These are phyloP conservation scores for Amphichorda felina DNA, from an alignment of 2,329 filamentous ascomycete genomes.

Conservation along the genomic window DNA sequence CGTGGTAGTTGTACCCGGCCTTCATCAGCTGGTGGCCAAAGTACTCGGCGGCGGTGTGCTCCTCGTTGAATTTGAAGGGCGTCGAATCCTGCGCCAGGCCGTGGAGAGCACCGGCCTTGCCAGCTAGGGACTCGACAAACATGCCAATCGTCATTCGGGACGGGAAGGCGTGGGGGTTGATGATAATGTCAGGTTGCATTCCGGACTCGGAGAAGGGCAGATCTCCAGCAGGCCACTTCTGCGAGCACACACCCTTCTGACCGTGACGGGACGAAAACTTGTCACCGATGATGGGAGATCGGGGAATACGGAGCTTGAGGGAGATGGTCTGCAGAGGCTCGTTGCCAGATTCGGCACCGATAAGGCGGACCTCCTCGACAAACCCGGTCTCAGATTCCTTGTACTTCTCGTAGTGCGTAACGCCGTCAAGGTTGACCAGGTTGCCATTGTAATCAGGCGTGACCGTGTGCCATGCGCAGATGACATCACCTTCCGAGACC, in stretches of 20 bases:
- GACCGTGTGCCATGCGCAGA: slow-evolving; percentile 86
- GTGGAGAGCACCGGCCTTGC: slow-evolving; percentile 88
- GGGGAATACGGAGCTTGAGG: slow-evolving; percentile 84
- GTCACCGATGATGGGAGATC: slow-evolving; percentile 88
- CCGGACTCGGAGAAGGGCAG: slow-evolving; percentile 97
- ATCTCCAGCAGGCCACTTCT: slow-evolving; percentile 87
- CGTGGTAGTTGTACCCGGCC: slow-evolving; percentile 95
- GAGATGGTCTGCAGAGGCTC: slow-evolving; percentile 82
- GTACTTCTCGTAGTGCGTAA: slow-evolving; percentile 85
- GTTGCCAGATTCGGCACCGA: slow-evolving; percentile 72
- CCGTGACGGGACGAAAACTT: slow-evolving; percentile 98
- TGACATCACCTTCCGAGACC: slow-evolving; percentile 68
- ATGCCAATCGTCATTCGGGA: slow-evolving; percentile 99
- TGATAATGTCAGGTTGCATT: slow-evolving; percentile 95
- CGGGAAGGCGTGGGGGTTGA: slow-evolving; percentile 98
- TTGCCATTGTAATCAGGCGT: slow-evolving; percentile 66
- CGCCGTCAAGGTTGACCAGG: slow-evolving; percentile 73
- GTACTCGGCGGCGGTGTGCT: slow-evolving; percentile 84
- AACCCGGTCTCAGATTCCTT: slow-evolving; percentile 84
- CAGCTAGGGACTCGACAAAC: slow-evolving; percentile 95
- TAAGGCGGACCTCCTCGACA: slow-evolving; percentile 84
- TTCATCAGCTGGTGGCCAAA: slow-evolving; percentile 93
- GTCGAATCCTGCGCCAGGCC: slow-evolving; percentile 94
- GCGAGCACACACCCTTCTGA: slow-evolving; percentile 92
- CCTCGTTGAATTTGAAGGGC: slow-evolving; percentile 87